Percentiles rank a stretch among this genome's conserved stretches.
Conservation (phyloP, 2,329 filamentous ascomycete genomes). For the Botrytis fabae region DNA sequence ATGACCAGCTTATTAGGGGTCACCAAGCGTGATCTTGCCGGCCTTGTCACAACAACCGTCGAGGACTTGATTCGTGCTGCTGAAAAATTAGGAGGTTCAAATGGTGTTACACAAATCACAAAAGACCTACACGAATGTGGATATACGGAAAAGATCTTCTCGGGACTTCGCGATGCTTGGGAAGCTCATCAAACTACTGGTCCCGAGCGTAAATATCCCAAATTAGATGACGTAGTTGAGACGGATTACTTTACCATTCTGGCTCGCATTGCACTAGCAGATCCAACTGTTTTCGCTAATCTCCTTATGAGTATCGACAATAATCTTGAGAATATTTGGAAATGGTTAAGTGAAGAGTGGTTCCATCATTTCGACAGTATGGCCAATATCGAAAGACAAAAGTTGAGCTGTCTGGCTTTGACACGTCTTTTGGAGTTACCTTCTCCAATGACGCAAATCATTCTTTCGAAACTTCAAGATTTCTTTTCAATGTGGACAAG, state of each 20-base stretch:
- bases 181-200: constrained; percentile 80
- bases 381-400: constrained; percentile 64
- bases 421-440: constrained; percentile 69
- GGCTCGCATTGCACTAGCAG: constrained; percentile 72
- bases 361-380: constrained; percentile 69
- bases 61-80: constrained; percentile 66
- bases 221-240: constrained; percentile 73
- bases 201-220: constrained; percentile 68
- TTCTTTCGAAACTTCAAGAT: constrained; percentile 65
- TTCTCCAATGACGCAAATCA: constrained; percentile 52
- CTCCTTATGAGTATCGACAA: constrained; percentile 48
- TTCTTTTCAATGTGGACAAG: constrained; percentile 75
- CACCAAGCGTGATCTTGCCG: constrained; percentile 58
- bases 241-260: constrained; percentile 85
- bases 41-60: constrained; percentile 59
- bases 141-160: constrained; percentile 63
- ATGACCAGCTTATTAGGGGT: constrained; percentile 53
- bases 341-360: constrained; percentile 63
- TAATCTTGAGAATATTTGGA: constrained; percentile 54
- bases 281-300: constrained; percentile 68
- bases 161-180: constrained; percentile 66
- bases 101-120: constrained; percentile 62
- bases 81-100: constrained; percentile 59
- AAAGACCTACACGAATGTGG: constrained; percentile 64
- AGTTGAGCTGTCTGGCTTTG: constrained; percentile 71